A percentile compares a stretch with the other conserved stretches of the same genome.
Evolutionary conservation across 2,329 filamentous ascomycete species (phyloP).

Genomic region (Penicillium sp.): DNA sequence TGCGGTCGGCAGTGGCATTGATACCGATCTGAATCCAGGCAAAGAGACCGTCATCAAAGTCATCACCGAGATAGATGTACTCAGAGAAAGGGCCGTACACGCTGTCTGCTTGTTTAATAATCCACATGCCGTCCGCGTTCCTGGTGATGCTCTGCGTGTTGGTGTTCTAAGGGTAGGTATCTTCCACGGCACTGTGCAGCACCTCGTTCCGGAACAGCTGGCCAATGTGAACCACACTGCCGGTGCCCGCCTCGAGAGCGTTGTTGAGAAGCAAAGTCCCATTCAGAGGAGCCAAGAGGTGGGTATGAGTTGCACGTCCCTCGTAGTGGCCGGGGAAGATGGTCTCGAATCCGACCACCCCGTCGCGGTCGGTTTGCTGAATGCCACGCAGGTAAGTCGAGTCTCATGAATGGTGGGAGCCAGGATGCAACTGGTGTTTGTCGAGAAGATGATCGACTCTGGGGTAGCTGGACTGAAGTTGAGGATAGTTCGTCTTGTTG

Average conservation of each 20-base stretch:
- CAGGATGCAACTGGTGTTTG: constrained; percentile 48
- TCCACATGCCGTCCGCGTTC: constrained; percentile 47
- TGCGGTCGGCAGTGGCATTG: constrained; percentile 39
- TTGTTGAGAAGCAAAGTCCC: constrained; percentile 44
- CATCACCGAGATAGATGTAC: constrained; percentile 56
- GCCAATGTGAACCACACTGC: constrained; percentile 50
- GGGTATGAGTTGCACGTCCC: constrained; percentile 52
- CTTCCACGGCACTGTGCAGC: constrained; percentile 47
- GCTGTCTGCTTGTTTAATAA: constrained; percentile 44
- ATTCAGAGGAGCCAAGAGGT: constrained; percentile 50
- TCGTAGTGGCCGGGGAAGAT: constrained; percentile 52
- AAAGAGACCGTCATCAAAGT: constrained; percentile 49
- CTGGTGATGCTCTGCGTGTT: constrained; percentile 36
- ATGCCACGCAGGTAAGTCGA: constrained; percentile 54
- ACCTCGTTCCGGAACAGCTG: constrained; percentile 55
- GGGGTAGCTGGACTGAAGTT: constrained; percentile 30
- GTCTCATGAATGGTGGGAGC: constrained; percentile 43
- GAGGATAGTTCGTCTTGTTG: constrained; percentile 37
- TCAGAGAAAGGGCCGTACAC: constrained; percentile 56
- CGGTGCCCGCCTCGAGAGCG: constrained; percentile 47
- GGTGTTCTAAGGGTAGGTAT: constrained; percentile 40
- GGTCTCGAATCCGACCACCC: constrained; percentile 53
- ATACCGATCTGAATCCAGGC: constrained; percentile 54
- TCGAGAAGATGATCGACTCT: constrained; percentile 38
- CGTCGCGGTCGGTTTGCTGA: constrained; percentile 49